Base-by-base conservation (phyloP, 2,329 filamentous ascomycete species). In the Aspergillus piperis region DNA sequence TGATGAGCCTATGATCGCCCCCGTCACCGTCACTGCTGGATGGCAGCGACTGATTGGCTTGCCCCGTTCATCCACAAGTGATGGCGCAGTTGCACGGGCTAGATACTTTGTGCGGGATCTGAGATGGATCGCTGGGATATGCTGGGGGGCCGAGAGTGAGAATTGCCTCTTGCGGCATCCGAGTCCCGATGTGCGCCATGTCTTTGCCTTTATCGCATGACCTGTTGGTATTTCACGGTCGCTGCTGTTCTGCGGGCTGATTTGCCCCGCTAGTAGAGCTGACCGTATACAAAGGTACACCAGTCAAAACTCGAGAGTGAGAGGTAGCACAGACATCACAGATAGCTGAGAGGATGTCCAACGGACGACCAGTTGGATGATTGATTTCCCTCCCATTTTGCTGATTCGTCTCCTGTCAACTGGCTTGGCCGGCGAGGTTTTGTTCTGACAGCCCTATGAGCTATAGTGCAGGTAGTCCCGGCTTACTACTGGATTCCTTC, bases 1-100 rank as follows among this genome's bases (percentile, higher is more conserved):
- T 32, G 42, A 60, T 19, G 47, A 56, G 44, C 62, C 64, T 64
- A 64, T 64, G 58, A 60, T 59, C 58, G 36, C 51, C 59, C 58
- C 48, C 53, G 59, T 42, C 32, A 30, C 54, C 50, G 51, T 60
- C 54, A 36, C 32, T 36, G 32, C 32, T 36, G 32, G 32, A 36
- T 36, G 32, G 11, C 32, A 6, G 32, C 32, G 11, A 36, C 32
- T 36, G 32, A 36, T 36, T 36, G 32, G 32, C 11, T 36, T 36
- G 32, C 32, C 32, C 11, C 32, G 10, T 36, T 36, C 32, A 36
- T 36, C 32, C 32, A 36, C 32, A 36, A 23, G 5, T 44, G 41
- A 44, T 44, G 19, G 41, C 19, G 41, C 19, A 42, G 17, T 13
- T 36, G 11, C 32, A 36, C 32, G 32, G 11, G 32, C 32, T 36